phyloP scores from a whole-genome alignment of 116 monocot species.

The Posidonia oceanica region DNA sequence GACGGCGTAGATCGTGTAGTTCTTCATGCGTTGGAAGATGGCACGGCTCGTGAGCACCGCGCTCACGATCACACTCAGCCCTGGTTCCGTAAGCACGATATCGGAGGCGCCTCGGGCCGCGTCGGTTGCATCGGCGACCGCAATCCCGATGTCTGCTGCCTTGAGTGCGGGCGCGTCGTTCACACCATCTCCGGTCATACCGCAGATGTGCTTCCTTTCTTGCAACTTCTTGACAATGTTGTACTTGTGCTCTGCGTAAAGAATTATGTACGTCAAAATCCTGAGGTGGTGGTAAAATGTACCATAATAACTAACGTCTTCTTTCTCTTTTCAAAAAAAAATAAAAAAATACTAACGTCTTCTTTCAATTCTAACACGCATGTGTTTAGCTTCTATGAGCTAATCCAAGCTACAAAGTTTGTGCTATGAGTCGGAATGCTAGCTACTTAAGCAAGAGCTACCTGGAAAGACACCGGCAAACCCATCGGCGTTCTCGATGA shows the following conservation, averaged over 20 bases:
- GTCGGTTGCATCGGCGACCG: conserved; percentile 77
- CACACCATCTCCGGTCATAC: conserved; percentile 83
- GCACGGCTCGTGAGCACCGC: conserved; percentile 77
- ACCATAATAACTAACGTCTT: too few species aligned
- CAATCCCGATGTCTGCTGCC: conserved; percentile 85
- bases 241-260: conserved; percentile 57
- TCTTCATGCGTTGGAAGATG: conserved; percentile 81
- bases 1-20: conserved; percentile 74
- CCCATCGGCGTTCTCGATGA: too few species aligned
- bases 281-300: too few species aligned
- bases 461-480: conserved; percentile 76
- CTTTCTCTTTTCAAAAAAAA: too few species aligned
- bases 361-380: too few species aligned
- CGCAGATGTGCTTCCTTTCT: conserved; percentile 71
- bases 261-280: neutral
- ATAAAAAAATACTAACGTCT: too few species aligned
- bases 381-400: too few species aligned
- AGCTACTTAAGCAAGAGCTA: neutral
- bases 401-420: too few species aligned
- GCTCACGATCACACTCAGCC: conserved; percentile 65
- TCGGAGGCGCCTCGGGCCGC: conserved; percentile 73
- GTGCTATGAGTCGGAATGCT: too few species aligned
- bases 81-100: conserved; percentile 79
- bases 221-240: conserved; percentile 75
- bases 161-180: conserved; percentile 82